Evolutionary conservation across 805 yeast species (phyloP).

Genomic region (Cyberlindnera maclurae): DNA sequence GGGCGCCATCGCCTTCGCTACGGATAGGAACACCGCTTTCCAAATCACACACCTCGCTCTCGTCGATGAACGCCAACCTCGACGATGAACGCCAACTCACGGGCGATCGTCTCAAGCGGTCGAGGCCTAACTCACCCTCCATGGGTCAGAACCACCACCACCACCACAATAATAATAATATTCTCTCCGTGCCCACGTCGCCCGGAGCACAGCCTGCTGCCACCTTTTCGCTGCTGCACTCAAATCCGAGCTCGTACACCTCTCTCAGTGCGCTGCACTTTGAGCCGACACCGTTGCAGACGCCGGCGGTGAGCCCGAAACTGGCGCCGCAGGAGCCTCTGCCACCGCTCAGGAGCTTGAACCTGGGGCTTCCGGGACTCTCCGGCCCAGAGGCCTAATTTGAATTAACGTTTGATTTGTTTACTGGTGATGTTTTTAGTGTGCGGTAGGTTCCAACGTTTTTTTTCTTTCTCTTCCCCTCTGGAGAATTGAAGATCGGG

Average conservation of each 20-base stretch:
- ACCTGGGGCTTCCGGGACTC: conserved; percentile 19
- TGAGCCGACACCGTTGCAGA: not conserved
- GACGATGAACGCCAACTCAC: conserved; percentile 34
- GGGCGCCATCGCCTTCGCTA: conserved; percentile 17
- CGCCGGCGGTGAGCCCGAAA: conserved; percentile 20
- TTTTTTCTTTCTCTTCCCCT: too few relatives aligned
- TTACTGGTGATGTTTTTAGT: too few relatives aligned
- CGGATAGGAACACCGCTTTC: conserved; percentile 19
- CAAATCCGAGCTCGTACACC: conserved; percentile 19
- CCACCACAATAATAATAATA: too few relatives aligned
- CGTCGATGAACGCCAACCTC: conserved; percentile 28
- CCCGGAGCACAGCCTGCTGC: not conserved
- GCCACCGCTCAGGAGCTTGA: conserved; percentile 24
- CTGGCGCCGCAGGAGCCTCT: conserved; percentile 13
- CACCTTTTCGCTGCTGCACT: conserved; percentile 12
- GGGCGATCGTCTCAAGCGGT: conserved; percentile 27
- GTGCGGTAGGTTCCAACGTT: too few relatives aligned
- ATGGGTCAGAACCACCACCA: too few relatives aligned
- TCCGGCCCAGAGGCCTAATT: too few relatives aligned
- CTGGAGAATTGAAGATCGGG: too few relatives aligned
- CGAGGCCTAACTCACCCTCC: conserved; percentile 32
- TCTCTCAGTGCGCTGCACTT: too few relatives aligned
- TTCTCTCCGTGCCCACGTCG: too few relatives aligned
- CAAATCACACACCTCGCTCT: conserved; percentile 21
- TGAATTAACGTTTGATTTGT: too few relatives aligned